Percentiles rank a stretch among this genome's conserved stretches.
phyloP scores from a whole-genome alignment of 2,329 filamentous ascomycete genomes.

The Xylaria sp. region DNA sequence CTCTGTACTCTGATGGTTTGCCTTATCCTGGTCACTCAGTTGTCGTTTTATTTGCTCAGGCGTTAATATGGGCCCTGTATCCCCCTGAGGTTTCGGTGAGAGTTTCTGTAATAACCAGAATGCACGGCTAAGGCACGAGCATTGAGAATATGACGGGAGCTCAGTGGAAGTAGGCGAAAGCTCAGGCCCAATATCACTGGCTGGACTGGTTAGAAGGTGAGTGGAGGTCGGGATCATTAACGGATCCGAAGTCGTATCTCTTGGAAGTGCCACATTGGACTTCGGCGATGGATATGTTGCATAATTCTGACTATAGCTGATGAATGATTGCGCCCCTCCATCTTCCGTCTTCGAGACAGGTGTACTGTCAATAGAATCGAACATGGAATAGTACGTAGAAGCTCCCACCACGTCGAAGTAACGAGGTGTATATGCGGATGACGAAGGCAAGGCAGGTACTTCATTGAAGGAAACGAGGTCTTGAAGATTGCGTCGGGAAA shows the following conservation, averaged over 20 bases:
- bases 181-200: background rate
- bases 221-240: background rate
- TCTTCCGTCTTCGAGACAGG: background rate
- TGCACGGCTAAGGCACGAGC: slow-evolving; percentile 1
- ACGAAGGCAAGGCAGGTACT: background rate
- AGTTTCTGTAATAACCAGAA: background rate
- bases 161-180: background rate
- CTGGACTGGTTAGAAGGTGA: background rate
- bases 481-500: too few species aligned
- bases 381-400: background rate
- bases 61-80: background rate
- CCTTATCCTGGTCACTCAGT: background rate
- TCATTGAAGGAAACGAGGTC: background rate
- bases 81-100: background rate
- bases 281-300: background rate
- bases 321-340: background rate
- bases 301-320: background rate
- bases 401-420: background rate
- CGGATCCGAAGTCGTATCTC: background rate
- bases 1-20: background rate
- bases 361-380: background rate
- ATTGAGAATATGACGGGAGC: background rate
- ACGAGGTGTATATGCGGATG: background rate
- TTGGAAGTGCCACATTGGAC: background rate
- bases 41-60: background rate